phyloP scores from a whole-genome alignment of 2,329 filamentous ascomycete species.

The Orbilia oligospora region DNA sequence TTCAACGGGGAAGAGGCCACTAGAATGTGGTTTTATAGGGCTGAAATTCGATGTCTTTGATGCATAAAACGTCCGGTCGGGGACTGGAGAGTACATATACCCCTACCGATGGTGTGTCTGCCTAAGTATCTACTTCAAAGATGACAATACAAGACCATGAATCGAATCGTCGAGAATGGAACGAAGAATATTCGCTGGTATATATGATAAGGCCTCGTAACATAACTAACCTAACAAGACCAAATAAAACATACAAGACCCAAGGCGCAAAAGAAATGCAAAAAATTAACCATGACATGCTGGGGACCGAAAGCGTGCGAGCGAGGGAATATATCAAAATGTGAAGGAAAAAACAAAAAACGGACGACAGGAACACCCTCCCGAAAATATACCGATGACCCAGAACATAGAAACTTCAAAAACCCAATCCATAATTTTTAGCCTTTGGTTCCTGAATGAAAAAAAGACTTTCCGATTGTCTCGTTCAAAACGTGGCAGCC shows the following conservation, averaged over 20 bases:
- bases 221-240: constrained; percentile 27
- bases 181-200: constrained; percentile 31
- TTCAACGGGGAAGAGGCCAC: constrained; percentile 1
- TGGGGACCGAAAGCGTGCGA: constrained; percentile 12
- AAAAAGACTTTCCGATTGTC: constrained; percentile 24
- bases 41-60: background rate
- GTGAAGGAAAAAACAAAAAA: constrained; percentile 10
- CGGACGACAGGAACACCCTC: constrained; percentile 44
- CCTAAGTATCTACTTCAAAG: background rate
- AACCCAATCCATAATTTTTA: constrained; percentile 28
- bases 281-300: constrained; percentile 46
- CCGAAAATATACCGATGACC: constrained; percentile 23
- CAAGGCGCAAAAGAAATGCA: constrained; percentile 25
- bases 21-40: background rate
- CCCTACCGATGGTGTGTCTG: background rate
- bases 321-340: constrained; percentile 15
- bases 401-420: constrained; percentile 40
- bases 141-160: constrained; percentile 14
- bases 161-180: background rate
- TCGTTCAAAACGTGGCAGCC: constrained; percentile 35
- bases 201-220: constrained; percentile 26
- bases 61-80: background rate
- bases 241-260: constrained; percentile 19
- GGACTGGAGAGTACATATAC: background rate
- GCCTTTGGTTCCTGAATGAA: constrained; percentile 50